phyloP scores from a whole-genome alignment of 2,329 filamentous ascomycete species.

The Colletotrichum neosansevieriae region DNA sequence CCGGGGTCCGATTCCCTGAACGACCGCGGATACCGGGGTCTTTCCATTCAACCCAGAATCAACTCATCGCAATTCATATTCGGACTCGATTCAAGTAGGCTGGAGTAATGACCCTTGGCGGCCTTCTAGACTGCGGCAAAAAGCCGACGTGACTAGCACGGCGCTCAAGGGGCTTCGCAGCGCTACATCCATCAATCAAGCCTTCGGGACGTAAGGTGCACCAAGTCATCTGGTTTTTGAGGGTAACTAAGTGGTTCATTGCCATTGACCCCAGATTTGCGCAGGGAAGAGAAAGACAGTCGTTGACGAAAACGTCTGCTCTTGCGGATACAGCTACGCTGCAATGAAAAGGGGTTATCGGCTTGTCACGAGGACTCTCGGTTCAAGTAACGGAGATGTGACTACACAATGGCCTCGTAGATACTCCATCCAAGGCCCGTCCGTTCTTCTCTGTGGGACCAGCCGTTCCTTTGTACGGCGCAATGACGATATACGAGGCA shows the following conservation, averaged over 20 bases:
- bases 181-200: no score
- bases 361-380: not conserved
- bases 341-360: constrained; percentile 23
- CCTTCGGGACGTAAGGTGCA: not conserved
- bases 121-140: constrained; percentile 16
- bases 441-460: no score
- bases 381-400: not conserved
- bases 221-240: not conserved
- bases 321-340: not conserved
- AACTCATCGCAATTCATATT: not conserved
- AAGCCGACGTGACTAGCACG: not conserved
- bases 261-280: constrained; percentile 14
- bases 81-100: not conserved
- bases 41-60: not conserved
- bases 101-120: not conserved
- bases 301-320: not conserved
- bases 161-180: not conserved
- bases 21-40: not conserved
- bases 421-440: no score
- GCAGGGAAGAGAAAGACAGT: constrained; percentile 21
- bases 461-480: not conserved
- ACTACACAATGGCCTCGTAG: not conserved
- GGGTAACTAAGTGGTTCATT: not conserved
- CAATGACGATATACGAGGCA: constrained; percentile 34
- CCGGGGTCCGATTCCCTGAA: not conserved